Evolutionary conservation across 148 eudicot genomes (phyloP).

Genomic region (Amaranthus palmeri): DNA sequence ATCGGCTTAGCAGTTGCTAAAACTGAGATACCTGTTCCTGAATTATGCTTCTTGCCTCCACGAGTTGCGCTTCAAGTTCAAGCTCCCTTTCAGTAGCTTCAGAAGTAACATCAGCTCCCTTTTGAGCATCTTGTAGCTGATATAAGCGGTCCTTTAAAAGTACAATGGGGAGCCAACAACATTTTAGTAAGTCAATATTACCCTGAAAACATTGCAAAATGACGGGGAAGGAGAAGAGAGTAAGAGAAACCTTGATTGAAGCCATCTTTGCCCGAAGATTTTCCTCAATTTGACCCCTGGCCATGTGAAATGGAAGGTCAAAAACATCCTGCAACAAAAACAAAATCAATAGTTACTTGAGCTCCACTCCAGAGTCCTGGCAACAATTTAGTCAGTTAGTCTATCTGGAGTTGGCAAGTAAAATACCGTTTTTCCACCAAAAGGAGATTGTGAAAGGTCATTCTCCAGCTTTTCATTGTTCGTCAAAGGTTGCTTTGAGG

Average conservation of each 20-base stretch:
- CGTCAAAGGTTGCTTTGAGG: slow-evolving; percentile 57
- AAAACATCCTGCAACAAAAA: slow-evolving; percentile 70
- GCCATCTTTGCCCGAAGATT: slow-evolving; percentile 86
- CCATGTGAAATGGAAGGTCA: slow-evolving; percentile 98
- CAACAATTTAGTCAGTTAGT: neutral
- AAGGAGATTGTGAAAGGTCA: slow-evolving; percentile 80
- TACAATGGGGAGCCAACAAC: neutral
- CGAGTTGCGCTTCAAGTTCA: slow-evolving; percentile 98
- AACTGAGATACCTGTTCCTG: slow-evolving; percentile 85
- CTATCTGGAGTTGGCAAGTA: slow-evolving; percentile 1
- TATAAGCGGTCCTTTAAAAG: slow-evolving; percentile 72
- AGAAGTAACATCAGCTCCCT: slow-evolving; percentile 81
- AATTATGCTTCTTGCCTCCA: slow-evolving; percentile 97
- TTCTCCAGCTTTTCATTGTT: slow-evolving; percentile 45
- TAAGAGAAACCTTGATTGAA: slow-evolving; percentile 67
- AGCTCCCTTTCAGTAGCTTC: slow-evolving; percentile 98
- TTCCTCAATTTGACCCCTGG: slow-evolving; percentile 94
- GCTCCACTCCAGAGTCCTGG: neutral
- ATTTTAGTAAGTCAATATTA: slow-evolving; percentile 15
- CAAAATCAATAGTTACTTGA: neutral
- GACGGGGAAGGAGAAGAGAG: neutral
- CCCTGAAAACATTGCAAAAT: neutral
- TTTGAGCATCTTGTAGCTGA: slow-evolving; percentile 93
- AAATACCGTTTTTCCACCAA: slow-evolving; percentile 93
- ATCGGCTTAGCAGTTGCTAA: neutral